These are phyloP conservation scores for Nothomitra cinnamomea DNA, from an alignment of 2,329 filamentous ascomycete genomes.

Conservation along the genomic window DNA sequence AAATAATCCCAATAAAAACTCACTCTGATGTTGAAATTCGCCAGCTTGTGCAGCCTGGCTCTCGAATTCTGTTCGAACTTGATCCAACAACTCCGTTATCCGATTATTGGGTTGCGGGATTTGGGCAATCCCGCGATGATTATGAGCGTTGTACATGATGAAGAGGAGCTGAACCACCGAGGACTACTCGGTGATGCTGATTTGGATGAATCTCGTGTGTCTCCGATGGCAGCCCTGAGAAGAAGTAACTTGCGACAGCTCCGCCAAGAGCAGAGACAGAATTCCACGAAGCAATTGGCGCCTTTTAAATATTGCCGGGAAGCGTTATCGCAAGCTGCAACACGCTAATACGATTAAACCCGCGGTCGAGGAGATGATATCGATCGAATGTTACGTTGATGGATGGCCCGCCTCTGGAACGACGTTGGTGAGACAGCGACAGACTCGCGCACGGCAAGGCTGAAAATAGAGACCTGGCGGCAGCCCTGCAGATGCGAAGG, in stretches of 20 bases:
- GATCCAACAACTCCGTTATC: conserved; percentile 80
- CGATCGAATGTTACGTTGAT: not conserved
- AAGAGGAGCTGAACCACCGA: not conserved
- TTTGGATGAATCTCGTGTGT: not conserved
- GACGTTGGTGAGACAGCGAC: conserved; percentile 4
- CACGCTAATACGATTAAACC: not conserved
- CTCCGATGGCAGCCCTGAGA: conserved; percentile 1
- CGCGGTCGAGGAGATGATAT: not conserved
- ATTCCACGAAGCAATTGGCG: conserved; percentile 1
- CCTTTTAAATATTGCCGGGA: not conserved
- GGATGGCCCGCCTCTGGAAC: not conserved
- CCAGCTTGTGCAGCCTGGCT: conserved; percentile 63
- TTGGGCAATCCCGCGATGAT: conserved; percentile 56
- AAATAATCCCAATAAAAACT: conserved; percentile 26
- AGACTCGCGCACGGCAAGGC: conserved; percentile 3
- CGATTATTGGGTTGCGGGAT: conserved; percentile 49
- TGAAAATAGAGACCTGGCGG: conserved; percentile 4
- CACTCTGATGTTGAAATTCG: conserved; percentile 88
- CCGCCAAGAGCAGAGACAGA: not conserved
- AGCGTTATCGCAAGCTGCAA: not conserved
- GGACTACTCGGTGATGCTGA: not conserved
- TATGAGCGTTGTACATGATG: conserved; percentile 61
- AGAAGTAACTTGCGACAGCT: conserved; percentile 1
- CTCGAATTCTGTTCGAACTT: conserved; percentile 82
- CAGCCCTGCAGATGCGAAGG: conserved; percentile 3